Percentiles rank a stretch among this genome's conserved stretches.
phyloP scores from a whole-genome alignment of 768 basidiomycete species.

The Termitomyces eurrhizus region DNA sequence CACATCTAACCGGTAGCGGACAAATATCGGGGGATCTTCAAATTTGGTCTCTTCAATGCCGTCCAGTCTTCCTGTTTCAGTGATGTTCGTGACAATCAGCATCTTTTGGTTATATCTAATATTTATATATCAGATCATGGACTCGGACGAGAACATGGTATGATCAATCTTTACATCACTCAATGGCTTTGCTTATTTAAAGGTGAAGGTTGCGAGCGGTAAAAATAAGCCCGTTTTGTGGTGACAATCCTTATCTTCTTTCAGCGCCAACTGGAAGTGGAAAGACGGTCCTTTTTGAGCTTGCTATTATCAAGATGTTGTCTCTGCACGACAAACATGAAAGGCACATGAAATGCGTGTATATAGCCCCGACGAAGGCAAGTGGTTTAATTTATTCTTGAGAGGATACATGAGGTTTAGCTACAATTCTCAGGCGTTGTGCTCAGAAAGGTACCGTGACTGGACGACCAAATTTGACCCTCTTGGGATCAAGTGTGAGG shows the following conservation, averaged over 20 bases:
- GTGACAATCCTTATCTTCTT: constrained; percentile 1
- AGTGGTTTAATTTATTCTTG: not conserved
- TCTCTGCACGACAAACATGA: constrained; percentile 32
- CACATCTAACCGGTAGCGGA: constrained; percentile 54
- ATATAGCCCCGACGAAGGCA: constrained; percentile 92
- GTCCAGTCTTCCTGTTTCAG: constrained; percentile 85
- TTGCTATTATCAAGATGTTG: constrained; percentile 79
- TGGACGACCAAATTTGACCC: constrained; percentile 80
- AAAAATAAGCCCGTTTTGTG: constrained; percentile 6
- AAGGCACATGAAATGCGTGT: constrained; percentile 66
- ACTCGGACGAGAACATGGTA: constrained; percentile 65
- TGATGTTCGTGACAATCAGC: constrained; percentile 41
- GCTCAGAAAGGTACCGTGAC: constrained; percentile 77
- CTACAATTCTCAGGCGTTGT: constrained; percentile 61
- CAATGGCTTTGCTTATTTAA: not conserved
- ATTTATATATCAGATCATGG: constrained; percentile 42
- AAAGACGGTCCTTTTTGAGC: constrained; percentile 93
- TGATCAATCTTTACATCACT: constrained; percentile 6
- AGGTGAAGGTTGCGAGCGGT: constrained; percentile 71
- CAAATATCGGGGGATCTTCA: constrained; percentile 75
- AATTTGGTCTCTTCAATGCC: constrained; percentile 88
- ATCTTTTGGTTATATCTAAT: not conserved
- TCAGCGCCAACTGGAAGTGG: constrained; percentile 96
- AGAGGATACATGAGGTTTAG: not conserved
- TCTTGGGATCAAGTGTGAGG: constrained; percentile 72